Evolutionary conservation across 2,329 filamentous ascomycete species (phyloP).

Genomic region (Arthrobotrys conoides): DNA sequence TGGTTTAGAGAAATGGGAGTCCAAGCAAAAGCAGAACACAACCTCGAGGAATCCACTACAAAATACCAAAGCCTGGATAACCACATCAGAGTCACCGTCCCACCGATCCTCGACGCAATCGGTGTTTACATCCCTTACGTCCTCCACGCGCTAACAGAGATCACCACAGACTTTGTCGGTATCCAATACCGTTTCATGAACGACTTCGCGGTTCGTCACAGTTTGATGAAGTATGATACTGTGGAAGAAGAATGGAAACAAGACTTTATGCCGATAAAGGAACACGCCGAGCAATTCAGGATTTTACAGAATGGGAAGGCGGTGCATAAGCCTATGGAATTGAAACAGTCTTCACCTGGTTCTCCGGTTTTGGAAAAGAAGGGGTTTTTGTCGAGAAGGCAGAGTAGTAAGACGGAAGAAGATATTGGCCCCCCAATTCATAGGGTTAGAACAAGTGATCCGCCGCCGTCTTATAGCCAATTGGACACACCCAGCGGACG

Average conservation of each 20-base stretch:
- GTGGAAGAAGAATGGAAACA: slow-evolving; percentile 50
- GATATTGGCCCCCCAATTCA: slow-evolving; percentile 9
- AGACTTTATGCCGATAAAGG: slow-evolving; percentile 54
- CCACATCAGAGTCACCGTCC: slow-evolving; percentile 79
- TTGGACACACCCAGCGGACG: slow-evolving; percentile 6
- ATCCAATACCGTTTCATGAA: slow-evolving; percentile 48
- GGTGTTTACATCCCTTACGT: slow-evolving; percentile 76
- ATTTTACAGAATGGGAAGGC: slow-evolving; percentile 49
- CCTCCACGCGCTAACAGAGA: slow-evolving; percentile 75
- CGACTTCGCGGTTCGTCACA: slow-evolving; percentile 52
- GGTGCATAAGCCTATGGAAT: slow-evolving; percentile 53
- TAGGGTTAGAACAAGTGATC: slow-evolving; percentile 3
- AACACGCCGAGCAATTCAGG: slow-evolving; percentile 47
- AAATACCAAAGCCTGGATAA: slow-evolving; percentile 83
- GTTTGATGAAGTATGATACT: slow-evolving; percentile 28
- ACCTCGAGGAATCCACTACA: slow-evolving; percentile 76
- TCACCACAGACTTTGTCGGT: slow-evolving; percentile 39
- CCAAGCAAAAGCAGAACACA: slow-evolving; percentile 77
- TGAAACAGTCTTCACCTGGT: neutral
- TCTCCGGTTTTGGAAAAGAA: slow-evolving; percentile 19
- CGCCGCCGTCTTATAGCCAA: slow-evolving; percentile 3
- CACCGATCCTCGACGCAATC: slow-evolving; percentile 74
- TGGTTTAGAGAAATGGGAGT: slow-evolving; percentile 75
- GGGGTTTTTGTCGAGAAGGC: slow-evolving; percentile 23
- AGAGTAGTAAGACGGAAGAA: slow-evolving; percentile 32